These are phyloP conservation scores for Butyriboletus loyo DNA, from an alignment of 768 basidiomycete species.

Conservation along the genomic window DNA sequence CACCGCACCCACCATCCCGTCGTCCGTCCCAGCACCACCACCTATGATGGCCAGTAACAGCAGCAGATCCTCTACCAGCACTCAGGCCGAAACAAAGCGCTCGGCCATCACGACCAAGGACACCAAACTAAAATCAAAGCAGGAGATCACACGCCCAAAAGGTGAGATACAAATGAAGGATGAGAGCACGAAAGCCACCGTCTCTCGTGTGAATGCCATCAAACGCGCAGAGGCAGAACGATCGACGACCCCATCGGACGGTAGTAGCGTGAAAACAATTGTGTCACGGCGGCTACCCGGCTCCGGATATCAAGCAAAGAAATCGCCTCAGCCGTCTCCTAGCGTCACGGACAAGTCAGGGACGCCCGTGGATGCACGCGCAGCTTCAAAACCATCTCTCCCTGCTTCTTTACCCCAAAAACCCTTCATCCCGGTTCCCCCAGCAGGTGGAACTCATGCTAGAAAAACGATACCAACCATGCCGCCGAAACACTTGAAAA, in stretches of 20 bases:
- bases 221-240: slow-evolving; percentile 27
- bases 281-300: slow-evolving; percentile 41
- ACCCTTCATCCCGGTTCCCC: slow-evolving; percentile 28
- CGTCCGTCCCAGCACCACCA: slow-evolving; percentile 15
- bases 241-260: slow-evolving; percentile 17
- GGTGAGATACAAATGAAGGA: slow-evolving; percentile 39
- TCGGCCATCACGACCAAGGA: slow-evolving; percentile 44
- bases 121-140: slow-evolving; percentile 39
- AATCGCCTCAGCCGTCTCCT: slow-evolving; percentile 24
- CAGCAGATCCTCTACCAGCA: slow-evolving; percentile 20
- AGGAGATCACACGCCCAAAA: slow-evolving; percentile 30
- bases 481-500: slow-evolving; percentile 19
- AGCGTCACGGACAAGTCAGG: slow-evolving; percentile 22
- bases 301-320: slow-evolving; percentile 45
- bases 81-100: slow-evolving; percentile 41
- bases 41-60: slow-evolving; percentile 17
- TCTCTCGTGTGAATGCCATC: slow-evolving; percentile 28
- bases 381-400: slow-evolving; percentile 23
- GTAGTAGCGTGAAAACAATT: slow-evolving; percentile 15
- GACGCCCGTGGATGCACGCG: slow-evolving; percentile 28
- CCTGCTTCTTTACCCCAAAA: slow-evolving; percentile 35
- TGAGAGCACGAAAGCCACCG: slow-evolving; percentile 32
- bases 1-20: slow-evolving; percentile 10
- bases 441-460: slow-evolving; percentile 25
- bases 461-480: slow-evolving; percentile 27